A percentile compares a stretch with the other conserved stretches of the same genome.
phyloP scores from a whole-genome alignment of 805 yeast species.

The Monosporozyma yasuniensis region DNA sequence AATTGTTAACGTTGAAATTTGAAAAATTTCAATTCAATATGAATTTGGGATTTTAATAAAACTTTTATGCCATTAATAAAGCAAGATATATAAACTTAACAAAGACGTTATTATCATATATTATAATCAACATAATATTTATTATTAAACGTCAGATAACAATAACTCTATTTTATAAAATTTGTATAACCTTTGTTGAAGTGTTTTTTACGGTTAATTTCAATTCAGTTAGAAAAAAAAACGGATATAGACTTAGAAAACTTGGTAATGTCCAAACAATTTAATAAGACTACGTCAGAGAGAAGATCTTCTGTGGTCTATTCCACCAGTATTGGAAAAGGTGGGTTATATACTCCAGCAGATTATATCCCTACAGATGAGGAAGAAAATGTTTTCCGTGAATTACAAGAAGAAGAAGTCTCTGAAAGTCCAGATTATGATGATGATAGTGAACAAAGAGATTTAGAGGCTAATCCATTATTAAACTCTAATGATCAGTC shows the following conservation, averaged over 20 bases:
- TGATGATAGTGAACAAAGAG: slow-evolving; percentile 2
- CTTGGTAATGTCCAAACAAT: slow-evolving; percentile 16
- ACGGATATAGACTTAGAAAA: too few relatives aligned
- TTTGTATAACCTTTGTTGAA: too few relatives aligned
- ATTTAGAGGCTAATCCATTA: neutral
- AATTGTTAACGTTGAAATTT: neutral
- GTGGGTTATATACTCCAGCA: slow-evolving; percentile 25
- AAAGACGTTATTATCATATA: neutral
- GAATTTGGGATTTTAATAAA: neutral
- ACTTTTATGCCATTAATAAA: neutral
- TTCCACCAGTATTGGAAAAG: slow-evolving; percentile 29
- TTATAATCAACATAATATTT: too few relatives aligned
- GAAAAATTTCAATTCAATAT: neutral
- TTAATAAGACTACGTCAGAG: slow-evolving; percentile 21
- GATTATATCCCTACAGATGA: slow-evolving; percentile 21
- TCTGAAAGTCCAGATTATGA: neutral
- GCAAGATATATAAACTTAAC: neutral
- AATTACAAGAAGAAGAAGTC: slow-evolving; percentile 5
- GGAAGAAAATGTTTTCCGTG: slow-evolving; percentile 8
- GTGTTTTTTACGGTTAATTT: too few relatives aligned
- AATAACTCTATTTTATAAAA: too few relatives aligned
- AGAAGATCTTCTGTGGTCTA: slow-evolving; percentile 27
- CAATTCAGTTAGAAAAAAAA: too few relatives aligned
- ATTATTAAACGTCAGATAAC: too few relatives aligned
- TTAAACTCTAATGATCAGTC: neutral